Percentiles rank a stretch among this genome's conserved stretches.
These are phyloP conservation scores for Diversispora eburnea DNA, from an alignment of 192 early-diverging fungal genomes.

Conservation along the genomic window DNA sequence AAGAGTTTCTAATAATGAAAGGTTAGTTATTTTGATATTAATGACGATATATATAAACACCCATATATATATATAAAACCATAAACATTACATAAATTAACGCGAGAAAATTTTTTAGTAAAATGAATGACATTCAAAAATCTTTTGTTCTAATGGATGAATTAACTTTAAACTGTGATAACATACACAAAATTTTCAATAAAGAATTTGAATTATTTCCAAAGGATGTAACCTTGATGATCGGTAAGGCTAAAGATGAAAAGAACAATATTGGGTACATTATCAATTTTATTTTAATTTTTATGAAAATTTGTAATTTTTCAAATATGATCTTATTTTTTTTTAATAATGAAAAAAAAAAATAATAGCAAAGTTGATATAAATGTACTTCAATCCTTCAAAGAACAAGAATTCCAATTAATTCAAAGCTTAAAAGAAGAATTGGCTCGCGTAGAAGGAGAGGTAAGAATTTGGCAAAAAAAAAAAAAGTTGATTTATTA, in stretches of 20 bases:
- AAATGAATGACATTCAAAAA: slow-evolving; percentile 9
- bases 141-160: slow-evolving; percentile 16
- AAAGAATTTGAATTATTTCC: slow-evolving; percentile 22
- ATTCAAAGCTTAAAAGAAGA: neutral
- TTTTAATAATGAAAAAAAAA: too few species aligned
- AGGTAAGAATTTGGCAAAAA: neutral
- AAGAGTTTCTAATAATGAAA: too few species aligned
- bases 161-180: neutral
- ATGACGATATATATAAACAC: too few species aligned
- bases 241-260: too few species aligned
- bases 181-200: neutral
- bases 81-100: too few species aligned
- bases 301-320: neutral
- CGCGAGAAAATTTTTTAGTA: neutral
- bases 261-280: neutral
- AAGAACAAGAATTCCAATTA: slow-evolving; percentile 1
- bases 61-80: too few species aligned
- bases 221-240: slow-evolving; percentile 2
- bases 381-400: neutral
- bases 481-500: neutral
- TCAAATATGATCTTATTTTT: too few species aligned
- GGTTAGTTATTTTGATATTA: too few species aligned
- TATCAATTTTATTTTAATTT: neutral
- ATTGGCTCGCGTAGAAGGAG: slow-evolving; percentile 1
- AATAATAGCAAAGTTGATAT: slow-evolving; percentile 8